phyloP scores from a whole-genome alignment of 129 eudicot species.

The Calendula officinalis region DNA sequence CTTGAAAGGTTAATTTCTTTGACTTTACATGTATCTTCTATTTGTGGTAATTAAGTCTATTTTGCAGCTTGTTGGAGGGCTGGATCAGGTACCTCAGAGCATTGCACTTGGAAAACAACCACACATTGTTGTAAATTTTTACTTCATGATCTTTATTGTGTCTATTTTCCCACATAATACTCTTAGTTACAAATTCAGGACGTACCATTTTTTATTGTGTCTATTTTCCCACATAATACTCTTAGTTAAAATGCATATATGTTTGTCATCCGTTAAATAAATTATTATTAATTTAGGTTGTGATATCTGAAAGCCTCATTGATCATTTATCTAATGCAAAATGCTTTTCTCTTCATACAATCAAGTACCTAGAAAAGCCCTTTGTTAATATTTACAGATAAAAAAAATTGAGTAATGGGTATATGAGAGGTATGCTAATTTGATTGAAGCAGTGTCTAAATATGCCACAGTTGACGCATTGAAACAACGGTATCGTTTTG shows the following conservation, averaged over 20 bases:
- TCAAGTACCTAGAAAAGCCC: slow-evolving; percentile 68
- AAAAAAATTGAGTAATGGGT: background rate
- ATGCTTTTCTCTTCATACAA: slow-evolving; percentile 79
- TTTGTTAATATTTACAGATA: background rate
- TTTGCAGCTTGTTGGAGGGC: slow-evolving; percentile 96
- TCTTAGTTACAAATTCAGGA: background rate
- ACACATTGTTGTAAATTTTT: slow-evolving; percentile 70
- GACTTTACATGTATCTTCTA: too few relatives aligned
- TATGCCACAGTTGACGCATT: slow-evolving; percentile 84
- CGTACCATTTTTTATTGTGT: background rate
- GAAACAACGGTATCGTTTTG: slow-evolving; percentile 69
- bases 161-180: too few relatives aligned
- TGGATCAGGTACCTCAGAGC: slow-evolving; percentile 73
- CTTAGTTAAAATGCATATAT: too few relatives aligned
- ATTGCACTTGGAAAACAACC: slow-evolving; percentile 81
- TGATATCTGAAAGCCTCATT: slow-evolving; percentile 94
- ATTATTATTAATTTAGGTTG: slow-evolving; percentile 63
- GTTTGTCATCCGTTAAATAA: background rate
- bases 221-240: too few relatives aligned
- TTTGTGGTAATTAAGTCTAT: background rate
- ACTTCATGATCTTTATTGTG: too few relatives aligned
- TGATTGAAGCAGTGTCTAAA: slow-evolving; percentile 79
- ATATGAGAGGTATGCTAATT: slow-evolving; percentile 10
- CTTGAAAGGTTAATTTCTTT: slow-evolving; percentile 56
- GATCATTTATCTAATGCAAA: slow-evolving; percentile 93